Evolutionary conservation across 2,329 filamentous ascomycete species (phyloP), one percentile per base, ranked within the genome.

Genomic region (Colletotrichum australisinense): DNA sequence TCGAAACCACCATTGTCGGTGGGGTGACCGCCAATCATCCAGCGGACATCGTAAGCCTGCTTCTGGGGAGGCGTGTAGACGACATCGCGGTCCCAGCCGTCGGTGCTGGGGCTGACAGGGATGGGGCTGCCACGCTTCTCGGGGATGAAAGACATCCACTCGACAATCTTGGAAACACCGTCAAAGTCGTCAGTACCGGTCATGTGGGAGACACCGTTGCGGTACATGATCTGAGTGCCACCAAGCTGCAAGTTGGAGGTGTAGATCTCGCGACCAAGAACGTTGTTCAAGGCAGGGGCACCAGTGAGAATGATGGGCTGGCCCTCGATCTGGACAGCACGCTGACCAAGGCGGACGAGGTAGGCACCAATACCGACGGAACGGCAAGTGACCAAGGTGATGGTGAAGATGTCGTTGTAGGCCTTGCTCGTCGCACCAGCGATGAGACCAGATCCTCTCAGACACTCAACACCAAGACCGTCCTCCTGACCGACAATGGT

Each of bases 161-260:
- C 93, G 63, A 98, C 95, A 81, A 99, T 98, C 89, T 97, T 97
- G 80, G 94, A 95, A 26, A 99, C 94, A 90, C 97, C 97, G 80
- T 96, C 95, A 79, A 99, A 98, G 86, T 99, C 97, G 80, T 99
- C 96, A 78, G 93, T 94, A 80, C 97, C 97, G 77, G 96, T 98
- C 94, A 98, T 96, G 88, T 99, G 97, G 26, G 97, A 98, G 55
- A 99, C 97, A 91, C 97, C 97, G 83, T 99, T 99, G 87, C 94
- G 95, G 91, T 99, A 98, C 97, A 99, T 99, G 90, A 99, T 99
- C 86, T 99, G 97, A n/a, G 97, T 99, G 79, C 97, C 97, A 92
- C 97, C 97, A 76, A 99, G 94, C 88, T 99, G 97, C 81, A 99
- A 86, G 90, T 99, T 99, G 74, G 97, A 98, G 28, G 97, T 98